Base-by-base conservation (phyloP, 208 protist genomes). In the Leishmania arabica region DNA sequence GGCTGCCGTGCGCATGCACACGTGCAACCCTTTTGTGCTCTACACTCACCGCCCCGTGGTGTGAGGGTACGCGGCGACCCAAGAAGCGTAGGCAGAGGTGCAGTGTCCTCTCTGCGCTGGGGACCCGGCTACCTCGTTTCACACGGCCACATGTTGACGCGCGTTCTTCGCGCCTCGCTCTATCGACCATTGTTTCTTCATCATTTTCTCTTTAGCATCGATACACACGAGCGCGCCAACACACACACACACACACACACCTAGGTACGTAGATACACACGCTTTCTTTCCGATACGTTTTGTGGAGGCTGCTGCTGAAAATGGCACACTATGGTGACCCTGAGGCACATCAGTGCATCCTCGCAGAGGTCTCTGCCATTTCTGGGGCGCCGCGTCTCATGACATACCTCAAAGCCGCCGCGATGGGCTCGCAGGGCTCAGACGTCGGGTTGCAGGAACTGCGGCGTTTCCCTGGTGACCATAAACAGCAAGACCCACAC, bases 241-340 rank as follows among this genome's bases (percentile, higher is more conserved):
- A 34, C 58, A 31, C 58, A 64, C 27, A 64, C 13, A 19, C 31
- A 19, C 62, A 40, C 31, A 31, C 17, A 21, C 13, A 40, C 31
- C 17, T 5, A 21, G 31, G 51, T 13, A 54, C 15, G 51, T 54
- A n/a, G 27, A 68, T 34, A 17, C 31, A 37, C 13, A 66, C 31
- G 9, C 27, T 19, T 40, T 31, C 58, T 27, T 31, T 68, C 62
- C 3, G 40, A 40, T 8, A 21, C 8, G 3, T 24, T 68, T 68
- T 68, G 15, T 68, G 31, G 62, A 42, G 31, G 15, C 15, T 40
- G n/a, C n/a, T 2, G 11, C 9, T 9, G 31, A 56, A 1, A 45
- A 91, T 91, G 88, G 53, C 84, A 5, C 56, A 83, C 51, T 91
- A 86, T 65, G 87, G 87, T 56, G 87, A 90, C 70, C 64, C 80